Base-by-base conservation (phyloP, 257 asterid genomes). In the Anisodus acutangulus region DNA sequence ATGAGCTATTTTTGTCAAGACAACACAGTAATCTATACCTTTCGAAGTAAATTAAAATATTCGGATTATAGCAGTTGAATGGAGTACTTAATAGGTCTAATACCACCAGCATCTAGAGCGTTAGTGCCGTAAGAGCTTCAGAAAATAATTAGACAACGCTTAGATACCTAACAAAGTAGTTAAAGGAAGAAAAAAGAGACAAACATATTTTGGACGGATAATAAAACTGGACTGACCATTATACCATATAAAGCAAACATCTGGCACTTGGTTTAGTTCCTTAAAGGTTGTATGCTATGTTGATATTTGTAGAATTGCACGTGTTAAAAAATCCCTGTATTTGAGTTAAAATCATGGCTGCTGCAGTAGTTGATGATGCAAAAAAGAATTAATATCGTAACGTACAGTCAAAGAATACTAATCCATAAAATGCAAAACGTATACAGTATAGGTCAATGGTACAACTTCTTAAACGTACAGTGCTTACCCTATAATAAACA, bases 51-150 rank as follows among this genome's bases (percentile, higher is more conserved):
- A 69, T 39, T 16, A 41, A 0, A 69, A 19, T 69, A 35, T 39
- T 12, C 8, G 54, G 11, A 39, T 39, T 13, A 16, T 16, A 69
- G 0, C 31, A 41, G 15, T 69, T 67, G 43, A 67, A 37, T 64
- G 10, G 41, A 64, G 70, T 64, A 64, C 43, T 26, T 64, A 67
- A 41, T 8, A 69, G 78, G 78, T 69, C 15, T 39, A 69, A 69
- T 69, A 69, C 54, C 54, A 69, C 78, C 78, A 69, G 78, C 53
- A 41, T 69, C 54, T 60, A 37, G 45, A 41, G 45, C 5, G 45
- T 41, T 16, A 3, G 15, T 69, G 31, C 53, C 78, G 15, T 16
- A 8, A 51, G 11, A 51, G 55, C 55, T 51, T 3, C 9, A 71
- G 37, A 71, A 9, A 45, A 45, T 43, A 71, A n/a, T 9, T 1